Evolutionary conservation across 1,284 basidiomycete genomes (phyloP).

Genomic region (Sporisorium iseilematis-ciliati): DNA sequence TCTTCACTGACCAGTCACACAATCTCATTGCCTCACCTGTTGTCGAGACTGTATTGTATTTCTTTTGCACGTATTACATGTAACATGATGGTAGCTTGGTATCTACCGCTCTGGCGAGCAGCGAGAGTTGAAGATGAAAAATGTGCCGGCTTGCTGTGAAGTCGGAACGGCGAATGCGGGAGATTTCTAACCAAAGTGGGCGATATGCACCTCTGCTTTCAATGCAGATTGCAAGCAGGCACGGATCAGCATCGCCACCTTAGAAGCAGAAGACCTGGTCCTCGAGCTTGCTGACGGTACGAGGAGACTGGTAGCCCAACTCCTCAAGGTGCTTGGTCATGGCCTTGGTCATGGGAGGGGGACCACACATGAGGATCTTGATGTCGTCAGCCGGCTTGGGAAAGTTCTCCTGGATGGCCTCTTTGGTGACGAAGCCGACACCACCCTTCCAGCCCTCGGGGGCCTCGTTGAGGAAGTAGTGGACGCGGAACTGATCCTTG

Average conservation of each 20-base stretch:
- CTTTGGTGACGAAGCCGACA: conserved; percentile 90
- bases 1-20: too few relatives aligned
- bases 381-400: conserved; percentile 64
- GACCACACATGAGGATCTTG: conserved; percentile 74
- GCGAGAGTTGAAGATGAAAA: background rate
- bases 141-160: background rate
- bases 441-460: conserved; percentile 87
- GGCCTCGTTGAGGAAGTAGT: conserved; percentile 93
- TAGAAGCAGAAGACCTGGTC: conserved; percentile 66
- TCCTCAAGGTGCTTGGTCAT: conserved; percentile 96
- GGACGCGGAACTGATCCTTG: conserved; percentile 77
- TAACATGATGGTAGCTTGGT: background rate
- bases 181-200: background rate
- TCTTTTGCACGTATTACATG: background rate
- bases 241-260: conserved; percentile 5
- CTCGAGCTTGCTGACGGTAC: conserved; percentile 75
- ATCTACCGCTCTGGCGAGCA: background rate
- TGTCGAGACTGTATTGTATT: background rate
- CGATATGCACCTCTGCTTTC: background rate
- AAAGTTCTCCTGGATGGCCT: conserved; percentile 81
- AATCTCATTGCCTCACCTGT: background rate
- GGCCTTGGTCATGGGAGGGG: conserved; percentile 94
- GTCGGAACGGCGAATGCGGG: background rate
- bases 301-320: conserved; percentile 86
- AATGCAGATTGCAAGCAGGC: background rate